These are phyloP conservation scores for Cyberlindnera americana DNA, from an alignment of 805 yeast genomes.

Conservation along the genomic window DNA sequence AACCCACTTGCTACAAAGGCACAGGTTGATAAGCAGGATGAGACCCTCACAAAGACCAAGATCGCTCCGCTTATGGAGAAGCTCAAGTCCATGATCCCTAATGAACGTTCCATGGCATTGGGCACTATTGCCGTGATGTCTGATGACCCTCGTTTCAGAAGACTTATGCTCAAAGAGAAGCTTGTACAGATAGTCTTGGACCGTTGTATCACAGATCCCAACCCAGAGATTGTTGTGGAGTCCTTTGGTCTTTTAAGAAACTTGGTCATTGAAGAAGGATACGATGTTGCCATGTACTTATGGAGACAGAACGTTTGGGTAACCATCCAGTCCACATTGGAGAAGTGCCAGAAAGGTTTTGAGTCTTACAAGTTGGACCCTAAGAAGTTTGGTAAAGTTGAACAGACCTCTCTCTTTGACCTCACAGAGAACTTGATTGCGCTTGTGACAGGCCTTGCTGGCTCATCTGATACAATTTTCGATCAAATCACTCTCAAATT, in stretches of 20 bases:
- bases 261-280: constrained; percentile 81
- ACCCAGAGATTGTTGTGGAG: constrained; percentile 76
- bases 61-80: constrained; percentile 67
- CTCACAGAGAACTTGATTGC: constrained; percentile 72
- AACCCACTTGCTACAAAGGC: constrained; percentile 31
- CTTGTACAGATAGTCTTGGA: constrained; percentile 61
- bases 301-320: constrained; percentile 82
- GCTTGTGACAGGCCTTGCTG: constrained; percentile 60
- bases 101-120: constrained; percentile 76
- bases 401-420: constrained; percentile 52
- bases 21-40: constrained; percentile 42
- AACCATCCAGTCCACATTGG: constrained; percentile 47
- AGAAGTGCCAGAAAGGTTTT: constrained; percentile 48
- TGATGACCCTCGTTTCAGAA: constrained; percentile 65
- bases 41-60: constrained; percentile 46
- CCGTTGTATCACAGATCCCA: constrained; percentile 59
- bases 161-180: constrained; percentile 64
- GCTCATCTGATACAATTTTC: constrained; percentile 61
- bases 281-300: constrained; percentile 67
- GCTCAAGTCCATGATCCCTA: constrained; percentile 56
- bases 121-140: constrained; percentile 67
- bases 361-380: constrained; percentile 32
- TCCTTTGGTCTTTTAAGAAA: constrained; percentile 79
- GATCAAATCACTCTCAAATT: constrained; percentile 33
- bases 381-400: constrained; percentile 34